A percentile compares a stretch with the other conserved stretches of the same genome.
Evolutionary conservation across 495 filamentous ascomycete species (phyloP).

Genomic region (Xeromyces bisporus): DNA sequence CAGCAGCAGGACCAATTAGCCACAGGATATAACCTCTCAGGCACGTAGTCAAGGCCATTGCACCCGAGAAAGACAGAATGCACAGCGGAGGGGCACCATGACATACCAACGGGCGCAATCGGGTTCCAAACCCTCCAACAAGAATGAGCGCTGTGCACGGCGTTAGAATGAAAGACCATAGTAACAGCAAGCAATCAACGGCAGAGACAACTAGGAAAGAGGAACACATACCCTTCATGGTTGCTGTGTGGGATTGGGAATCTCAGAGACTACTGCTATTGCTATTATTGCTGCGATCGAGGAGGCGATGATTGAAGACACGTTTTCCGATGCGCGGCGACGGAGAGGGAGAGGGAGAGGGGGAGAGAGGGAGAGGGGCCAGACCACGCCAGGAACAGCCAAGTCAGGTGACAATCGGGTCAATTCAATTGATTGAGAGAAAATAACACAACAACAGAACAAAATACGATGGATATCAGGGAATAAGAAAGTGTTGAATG

Average conservation of each 20-base stretch:
- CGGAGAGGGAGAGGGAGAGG: slow-evolving; percentile 3
- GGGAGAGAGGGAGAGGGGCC: slow-evolving; percentile 6
- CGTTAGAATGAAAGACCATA: neutral
- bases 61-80: too few relatives aligned
- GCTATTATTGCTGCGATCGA: slow-evolving; percentile 1
- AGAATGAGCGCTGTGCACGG: slow-evolving; percentile 82
- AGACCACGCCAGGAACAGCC: slow-evolving; percentile 19
- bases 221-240: slow-evolving; percentile 10
- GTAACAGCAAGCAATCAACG: too few relatives aligned
- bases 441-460: too few relatives aligned
- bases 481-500: too few relatives aligned
- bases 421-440: too few relatives aligned
- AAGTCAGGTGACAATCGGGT: slow-evolving; percentile 14
- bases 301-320: too few relatives aligned
- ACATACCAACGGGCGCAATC: slow-evolving; percentile 90
- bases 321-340: too few relatives aligned
- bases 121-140: slow-evolving; percentile 97
- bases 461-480: too few relatives aligned
- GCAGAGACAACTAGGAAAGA: too few relatives aligned
- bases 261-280: slow-evolving; percentile 6
- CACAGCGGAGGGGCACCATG: slow-evolving; percentile 8
- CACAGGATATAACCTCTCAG: neutral
- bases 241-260: slow-evolving; percentile 1
- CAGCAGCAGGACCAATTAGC: neutral
- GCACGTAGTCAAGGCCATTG: too few relatives aligned